phyloP scores from a whole-genome alignment of 257 asterid species.

The Nicotiana noctiflora region DNA sequence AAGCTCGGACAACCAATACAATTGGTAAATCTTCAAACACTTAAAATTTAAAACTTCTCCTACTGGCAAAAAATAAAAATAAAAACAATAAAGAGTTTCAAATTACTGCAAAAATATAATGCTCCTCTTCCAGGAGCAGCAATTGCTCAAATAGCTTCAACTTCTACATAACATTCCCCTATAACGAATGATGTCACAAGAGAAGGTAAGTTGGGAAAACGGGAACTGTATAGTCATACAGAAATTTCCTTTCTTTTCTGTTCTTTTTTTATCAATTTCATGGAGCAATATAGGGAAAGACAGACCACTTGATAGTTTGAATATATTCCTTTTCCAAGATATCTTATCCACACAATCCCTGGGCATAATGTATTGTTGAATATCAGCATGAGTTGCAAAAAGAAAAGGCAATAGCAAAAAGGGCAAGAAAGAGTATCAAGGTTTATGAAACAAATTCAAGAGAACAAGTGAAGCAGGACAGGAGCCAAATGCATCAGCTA shows the following conservation, averaged over 20 bases:
- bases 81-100: not conserved
- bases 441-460: not conserved
- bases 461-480: not conserved
- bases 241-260: not conserved
- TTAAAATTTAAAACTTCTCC: not conserved
- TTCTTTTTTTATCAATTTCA: not conserved
- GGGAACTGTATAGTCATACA: not conserved
- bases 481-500: constrained; percentile 1
- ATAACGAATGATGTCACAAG: not conserved
- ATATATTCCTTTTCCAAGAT: not conserved
- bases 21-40: not conserved
- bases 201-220: not conserved
- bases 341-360: not conserved
- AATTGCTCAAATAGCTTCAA: not conserved
- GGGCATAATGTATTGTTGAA: not conserved
- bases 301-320: not conserved
- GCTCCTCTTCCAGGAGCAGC: not conserved
- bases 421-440: not conserved
- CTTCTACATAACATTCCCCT: not conserved
- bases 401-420: not conserved
- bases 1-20: not conserved
- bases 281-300: not conserved
- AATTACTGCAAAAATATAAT: not conserved
- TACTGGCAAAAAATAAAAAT: not conserved
- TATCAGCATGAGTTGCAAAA: not conserved